These are phyloP conservation scores for Rhynchosporium secalis DNA, from an alignment of 2,329 filamentous ascomycete genomes.

Conservation along the genomic window DNA sequence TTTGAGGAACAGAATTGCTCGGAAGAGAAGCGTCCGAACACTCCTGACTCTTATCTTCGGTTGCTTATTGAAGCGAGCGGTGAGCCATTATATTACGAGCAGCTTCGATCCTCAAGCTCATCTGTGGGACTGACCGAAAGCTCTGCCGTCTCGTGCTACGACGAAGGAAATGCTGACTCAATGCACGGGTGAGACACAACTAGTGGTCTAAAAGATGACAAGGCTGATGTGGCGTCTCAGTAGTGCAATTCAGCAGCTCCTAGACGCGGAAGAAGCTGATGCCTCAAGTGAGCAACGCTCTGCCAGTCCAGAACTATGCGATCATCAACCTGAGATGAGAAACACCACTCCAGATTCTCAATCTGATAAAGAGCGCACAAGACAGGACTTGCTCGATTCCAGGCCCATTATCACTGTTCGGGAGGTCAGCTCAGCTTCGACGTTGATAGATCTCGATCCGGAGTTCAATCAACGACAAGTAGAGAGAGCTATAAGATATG, in stretches of 20 bases:
- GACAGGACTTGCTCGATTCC: background rate
- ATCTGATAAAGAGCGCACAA: background rate
- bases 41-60: slow-evolving; percentile 29
- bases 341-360: background rate
- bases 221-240: background rate
- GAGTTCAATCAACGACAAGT: slow-evolving; percentile 16
- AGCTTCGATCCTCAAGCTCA: background rate
- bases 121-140: background rate
- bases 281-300: background rate
- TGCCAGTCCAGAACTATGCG: background rate
- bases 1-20: background rate
- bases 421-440: background rate
- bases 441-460: slow-evolving; percentile 21
- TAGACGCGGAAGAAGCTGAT: background rate
- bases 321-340: background rate
- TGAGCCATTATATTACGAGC: background rate
- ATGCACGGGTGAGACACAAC: background rate
- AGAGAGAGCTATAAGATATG: slow-evolving; percentile 18
- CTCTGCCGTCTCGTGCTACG: background rate
- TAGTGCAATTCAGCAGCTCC: background rate
- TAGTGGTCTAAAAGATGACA: background rate
- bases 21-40: slow-evolving; percentile 4
- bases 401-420: background rate
- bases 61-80: slow-evolving; percentile 22
- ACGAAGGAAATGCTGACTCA: background rate